phyloP scores from a whole-genome alignment of 75 land plant genomes.

The Pseudotsuga menziesii region DNA sequence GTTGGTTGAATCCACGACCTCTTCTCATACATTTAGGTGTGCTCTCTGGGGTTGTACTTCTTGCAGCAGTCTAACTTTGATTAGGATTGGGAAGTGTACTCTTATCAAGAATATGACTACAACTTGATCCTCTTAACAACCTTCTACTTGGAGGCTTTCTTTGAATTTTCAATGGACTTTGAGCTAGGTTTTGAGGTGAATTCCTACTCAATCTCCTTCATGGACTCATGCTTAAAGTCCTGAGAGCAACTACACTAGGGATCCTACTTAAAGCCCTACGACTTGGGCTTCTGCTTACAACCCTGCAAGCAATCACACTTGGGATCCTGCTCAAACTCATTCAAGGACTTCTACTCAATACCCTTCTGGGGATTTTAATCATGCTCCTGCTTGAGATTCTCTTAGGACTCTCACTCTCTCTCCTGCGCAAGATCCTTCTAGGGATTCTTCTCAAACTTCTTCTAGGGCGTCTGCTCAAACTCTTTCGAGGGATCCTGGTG shows the following conservation, averaged over 20 bases:
- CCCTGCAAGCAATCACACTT: too few relatives aligned
- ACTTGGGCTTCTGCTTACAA: too few relatives aligned
- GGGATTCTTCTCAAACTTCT: too few relatives aligned
- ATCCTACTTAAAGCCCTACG: conserved; percentile 43
- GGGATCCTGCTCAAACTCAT: too few relatives aligned
- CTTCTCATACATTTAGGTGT: conserved; percentile 81
- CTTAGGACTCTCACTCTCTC: conserved; percentile 34
- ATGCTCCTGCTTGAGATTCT: conserved; percentile 28
- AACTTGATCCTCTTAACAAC: conserved; percentile 36
- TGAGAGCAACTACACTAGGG: conserved; percentile 34
- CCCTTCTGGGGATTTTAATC: conserved; percentile 28
- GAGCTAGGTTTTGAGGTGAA: background rate
- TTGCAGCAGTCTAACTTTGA: conserved; percentile 36
- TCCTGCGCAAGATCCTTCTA: conserved; percentile 17
- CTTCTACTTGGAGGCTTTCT: conserved; percentile 29
- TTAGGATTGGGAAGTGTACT: conserved; percentile 37
- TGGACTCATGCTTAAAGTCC: conserved; percentile 46
- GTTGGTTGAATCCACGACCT: conserved; percentile 89
- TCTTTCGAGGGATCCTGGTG: conserved; percentile 25
- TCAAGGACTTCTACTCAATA: too few relatives aligned
- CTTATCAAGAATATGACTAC: conserved; percentile 39
- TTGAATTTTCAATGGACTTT: conserved; percentile 44
- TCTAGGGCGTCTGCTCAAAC: conserved; percentile 34
- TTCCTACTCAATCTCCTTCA: too few relatives aligned
- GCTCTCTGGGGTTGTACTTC: conserved; percentile 74